Percentiles rank a stretch among this genome's conserved stretches.
phyloP scores from a whole-genome alignment of 768 basidiomycete species.

The Tubosaeta sp. region DNA sequence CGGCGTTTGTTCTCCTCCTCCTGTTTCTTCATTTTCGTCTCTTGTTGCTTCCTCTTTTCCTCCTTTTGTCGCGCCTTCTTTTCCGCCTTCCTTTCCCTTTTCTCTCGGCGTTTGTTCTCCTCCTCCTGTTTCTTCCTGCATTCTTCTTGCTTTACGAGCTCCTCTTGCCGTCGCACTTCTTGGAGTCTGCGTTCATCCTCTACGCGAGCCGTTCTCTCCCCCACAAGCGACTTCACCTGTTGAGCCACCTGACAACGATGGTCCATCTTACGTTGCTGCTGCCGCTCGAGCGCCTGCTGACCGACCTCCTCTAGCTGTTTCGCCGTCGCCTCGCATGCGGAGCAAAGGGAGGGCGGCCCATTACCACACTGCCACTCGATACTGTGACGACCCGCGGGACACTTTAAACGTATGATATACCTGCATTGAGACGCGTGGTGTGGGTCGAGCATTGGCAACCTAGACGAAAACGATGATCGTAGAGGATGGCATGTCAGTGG shows the following conservation, averaged over 20 bases:
- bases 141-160: constrained; percentile 30
- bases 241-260: too few relatives aligned
- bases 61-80: background rate
- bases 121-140: constrained; percentile 15
- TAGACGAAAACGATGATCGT: constrained; percentile 34
- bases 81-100: background rate
- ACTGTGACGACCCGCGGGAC: constrained; percentile 41
- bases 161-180: background rate
- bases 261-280: constrained; percentile 5
- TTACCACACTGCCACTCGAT: constrained; percentile 41
- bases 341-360: constrained; percentile 35
- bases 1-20: too few relatives aligned
- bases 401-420: constrained; percentile 32
- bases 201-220: too few relatives aligned
- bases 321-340: constrained; percentile 40
- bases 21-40: background rate
- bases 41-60: background rate
- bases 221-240: too few relatives aligned
- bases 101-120: background rate
- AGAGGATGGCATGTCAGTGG: constrained; percentile 56
- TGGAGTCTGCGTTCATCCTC: background rate
- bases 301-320: constrained; percentile 37
- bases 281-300: constrained; percentile 12
- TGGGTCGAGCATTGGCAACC: background rate
- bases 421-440: constrained; percentile 39